Evolutionary conservation across 495 filamentous ascomycete species (phyloP), one percentile per base, ranked within the genome.

Genomic region (Rostrohypoxylon terebratum): DNA sequence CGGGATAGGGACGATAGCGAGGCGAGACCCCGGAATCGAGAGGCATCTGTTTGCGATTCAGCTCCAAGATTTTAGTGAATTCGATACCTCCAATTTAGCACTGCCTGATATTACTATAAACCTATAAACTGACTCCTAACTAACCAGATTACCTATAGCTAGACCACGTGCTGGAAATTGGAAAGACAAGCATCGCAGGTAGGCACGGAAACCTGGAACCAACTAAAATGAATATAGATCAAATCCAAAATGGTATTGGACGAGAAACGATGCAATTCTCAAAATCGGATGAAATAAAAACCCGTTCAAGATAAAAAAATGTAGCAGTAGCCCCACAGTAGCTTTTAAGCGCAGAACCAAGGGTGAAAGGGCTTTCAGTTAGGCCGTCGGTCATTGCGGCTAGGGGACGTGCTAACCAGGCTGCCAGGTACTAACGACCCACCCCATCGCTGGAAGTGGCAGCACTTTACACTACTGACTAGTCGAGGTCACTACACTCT

Each of bases 291-390:
- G n/a, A n/a, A n/a, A n/a, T n/a, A 18, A 23, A 36, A 16, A 13
- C 34, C 11, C 7, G 53, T 2, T 10, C n/a, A 58, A 50, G 23
- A 53, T 4, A 0, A 20, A 34, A 50, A 59, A 66, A 51, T 3
- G 28, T 28, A 28, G 55, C 38, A 44, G 21, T 25, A 28, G 58
- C 66, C 58, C 58, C 58, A 68, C 58, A 62, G 11, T 31, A 68
- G 66, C 58, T 68, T 68, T 68, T 68, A 13, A 44, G 38, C 38
- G n/a, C 38, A 42, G 38, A 45, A n/a, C 42, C 20, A n/a, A n/a
- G n/a, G n/a, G n/a, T n/a, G n/a, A n/a, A n/a, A n/a, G n/a, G n/a
- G n/a, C 42, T 18, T 42, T 42, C n/a, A 47, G 25, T 68, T 68
- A n/a, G n/a, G n/a, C n/a, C n/a, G 28, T 28, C 28, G 6, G 6